phyloP scores from a whole-genome alignment of 805 yeast genomes.

The Metschnikowia lunata region DNA sequence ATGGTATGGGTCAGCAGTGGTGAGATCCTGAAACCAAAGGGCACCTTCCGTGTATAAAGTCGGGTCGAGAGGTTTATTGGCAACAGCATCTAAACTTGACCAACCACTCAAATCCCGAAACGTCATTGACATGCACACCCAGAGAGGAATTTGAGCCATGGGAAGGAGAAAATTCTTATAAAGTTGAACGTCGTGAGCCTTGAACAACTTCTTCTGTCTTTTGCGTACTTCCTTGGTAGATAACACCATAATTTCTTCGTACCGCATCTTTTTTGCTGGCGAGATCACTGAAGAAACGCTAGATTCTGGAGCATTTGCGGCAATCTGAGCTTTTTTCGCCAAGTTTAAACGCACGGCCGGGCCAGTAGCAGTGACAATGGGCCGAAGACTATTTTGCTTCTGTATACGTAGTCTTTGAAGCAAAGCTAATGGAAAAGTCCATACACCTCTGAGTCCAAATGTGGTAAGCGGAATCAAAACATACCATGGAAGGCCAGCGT shows the following conservation, averaged over 20 bases:
- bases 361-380: slow-evolving; percentile 66
- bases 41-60: slow-evolving; percentile 51
- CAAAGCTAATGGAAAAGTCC: slow-evolving; percentile 78
- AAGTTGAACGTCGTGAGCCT: slow-evolving; percentile 60
- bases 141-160: slow-evolving; percentile 77
- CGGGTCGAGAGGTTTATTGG: slow-evolving; percentile 47
- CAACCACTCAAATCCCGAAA: slow-evolving; percentile 74
- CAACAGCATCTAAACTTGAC: slow-evolving; percentile 41
- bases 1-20: slow-evolving; percentile 56
- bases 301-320: slow-evolving; percentile 22
- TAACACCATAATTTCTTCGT: slow-evolving; percentile 72
- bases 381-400: slow-evolving; percentile 67
- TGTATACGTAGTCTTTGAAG: slow-evolving; percentile 64
- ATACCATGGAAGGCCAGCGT: slow-evolving; percentile 79
- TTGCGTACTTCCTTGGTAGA: slow-evolving; percentile 74
- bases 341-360: slow-evolving; percentile 65
- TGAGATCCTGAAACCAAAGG: slow-evolving; percentile 58
- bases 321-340: slow-evolving; percentile 44
- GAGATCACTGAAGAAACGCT: slow-evolving; percentile 22
- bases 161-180: slow-evolving; percentile 82
- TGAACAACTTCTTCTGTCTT: slow-evolving; percentile 69
- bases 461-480: slow-evolving; percentile 72
- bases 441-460: slow-evolving; percentile 52
- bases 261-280: slow-evolving; percentile 48
- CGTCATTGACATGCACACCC: slow-evolving; percentile 75